These are phyloP conservation scores for Phoenix roebelenii DNA, from an alignment of 176 grass and related monocot species.

Conservation along the genomic window DNA sequence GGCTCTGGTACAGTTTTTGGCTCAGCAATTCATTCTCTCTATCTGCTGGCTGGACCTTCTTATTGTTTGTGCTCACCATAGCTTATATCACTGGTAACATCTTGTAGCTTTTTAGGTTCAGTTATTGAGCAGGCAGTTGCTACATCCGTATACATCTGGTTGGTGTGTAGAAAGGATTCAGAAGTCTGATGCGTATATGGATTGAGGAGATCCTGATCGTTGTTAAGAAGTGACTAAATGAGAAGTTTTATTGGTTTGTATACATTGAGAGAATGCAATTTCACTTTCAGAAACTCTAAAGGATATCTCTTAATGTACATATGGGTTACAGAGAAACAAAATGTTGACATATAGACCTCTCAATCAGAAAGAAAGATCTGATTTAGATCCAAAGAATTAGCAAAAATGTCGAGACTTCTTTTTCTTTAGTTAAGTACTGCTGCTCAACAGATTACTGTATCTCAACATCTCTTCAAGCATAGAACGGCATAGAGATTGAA, in stretches of 20 bases:
- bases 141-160: no score
- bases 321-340: not conserved
- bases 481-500: no score
- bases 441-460: no score
- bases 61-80: conserved; percentile 47
- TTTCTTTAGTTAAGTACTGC: no score
- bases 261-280: conserved; percentile 4
- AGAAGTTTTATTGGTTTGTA: not conserved
- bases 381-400: no score
- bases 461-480: no score
- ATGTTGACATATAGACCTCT: not conserved
- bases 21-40: conserved; percentile 21
- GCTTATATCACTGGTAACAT: conserved; percentile 17
- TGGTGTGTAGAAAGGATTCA: not conserved
- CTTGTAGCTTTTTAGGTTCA: conserved; percentile 13
- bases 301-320: conserved; percentile 7
- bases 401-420: no score
- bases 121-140: not conserved
- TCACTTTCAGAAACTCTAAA: not conserved
- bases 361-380: no score
- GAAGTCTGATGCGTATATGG: not conserved
- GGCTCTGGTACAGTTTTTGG: conserved; percentile 43
- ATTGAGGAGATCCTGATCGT: conserved; percentile 1
- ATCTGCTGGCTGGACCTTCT: conserved; percentile 23
- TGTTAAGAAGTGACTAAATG: not conserved